Evolutionary conservation across 2,329 filamentous ascomycete species (phyloP).

Genomic region (Graphiopsis chlorocephala): DNA sequence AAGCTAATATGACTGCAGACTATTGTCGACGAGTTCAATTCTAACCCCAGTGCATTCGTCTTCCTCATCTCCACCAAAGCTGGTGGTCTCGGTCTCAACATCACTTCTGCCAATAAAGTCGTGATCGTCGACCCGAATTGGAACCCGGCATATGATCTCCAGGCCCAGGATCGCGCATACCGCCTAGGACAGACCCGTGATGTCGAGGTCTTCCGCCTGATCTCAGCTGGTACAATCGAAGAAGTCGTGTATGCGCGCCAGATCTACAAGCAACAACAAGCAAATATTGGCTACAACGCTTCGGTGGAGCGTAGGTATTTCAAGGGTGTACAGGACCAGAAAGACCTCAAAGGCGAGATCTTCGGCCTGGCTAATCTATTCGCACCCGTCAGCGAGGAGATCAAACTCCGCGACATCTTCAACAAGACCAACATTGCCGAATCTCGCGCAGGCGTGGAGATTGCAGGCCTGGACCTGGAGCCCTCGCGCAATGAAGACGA

Average conservation of each 20-base stretch:
- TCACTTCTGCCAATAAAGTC: slow-evolving; percentile 96
- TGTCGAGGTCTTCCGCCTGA: slow-evolving; percentile 90
- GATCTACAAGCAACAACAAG: slow-evolving; percentile 98
- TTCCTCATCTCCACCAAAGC: slow-evolving; percentile 94
- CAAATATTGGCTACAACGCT: slow-evolving; percentile 94
- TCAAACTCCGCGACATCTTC: slow-evolving; percentile 89
- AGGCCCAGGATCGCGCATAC: slow-evolving; percentile 94
- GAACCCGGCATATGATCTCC: slow-evolving; percentile 92
- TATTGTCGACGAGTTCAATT: slow-evolving; percentile 87
- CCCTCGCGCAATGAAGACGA: slow-evolving; percentile 56
- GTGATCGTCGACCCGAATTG: slow-evolving; percentile 96
- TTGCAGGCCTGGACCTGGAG: slow-evolving; percentile 76
- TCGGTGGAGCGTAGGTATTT: slow-evolving; percentile 93
- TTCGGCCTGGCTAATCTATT: slow-evolving; percentile 90
- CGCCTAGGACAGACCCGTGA: slow-evolving; percentile 89
- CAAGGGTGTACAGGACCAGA: slow-evolving; percentile 83
- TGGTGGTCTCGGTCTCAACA: slow-evolving; percentile 91
- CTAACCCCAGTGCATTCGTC: slow-evolving; percentile 81
- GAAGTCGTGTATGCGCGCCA: slow-evolving; percentile 96
- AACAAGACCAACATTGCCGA: slow-evolving; percentile 98
- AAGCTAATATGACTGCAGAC: slow-evolving; percentile 26
- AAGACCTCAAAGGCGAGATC: slow-evolving; percentile 82
- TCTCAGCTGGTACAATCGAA: slow-evolving; percentile 89
- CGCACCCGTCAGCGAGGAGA: slow-evolving; percentile 72
- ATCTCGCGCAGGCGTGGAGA: slow-evolving; percentile 76